Base-by-base conservation (phyloP, 2,329 filamentous ascomycete genomes). In the Ophiostoma quercus region DNA sequence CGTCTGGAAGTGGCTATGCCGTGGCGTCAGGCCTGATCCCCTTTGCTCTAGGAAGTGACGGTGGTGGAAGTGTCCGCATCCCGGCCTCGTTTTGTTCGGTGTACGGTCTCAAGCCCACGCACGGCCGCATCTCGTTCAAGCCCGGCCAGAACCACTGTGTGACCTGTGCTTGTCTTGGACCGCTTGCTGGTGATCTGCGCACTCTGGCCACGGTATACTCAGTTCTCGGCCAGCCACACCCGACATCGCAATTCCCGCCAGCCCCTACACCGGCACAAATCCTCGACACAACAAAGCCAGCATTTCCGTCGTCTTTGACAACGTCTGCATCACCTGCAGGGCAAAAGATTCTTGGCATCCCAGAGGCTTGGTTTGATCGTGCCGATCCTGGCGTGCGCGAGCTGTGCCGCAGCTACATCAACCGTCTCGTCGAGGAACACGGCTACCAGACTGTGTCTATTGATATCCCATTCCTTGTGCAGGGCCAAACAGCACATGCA, bases 11-110 rank as follows among this genome's bases (percentile, higher is more conserved):
- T 5, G 91, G 83, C 0, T 92, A 91, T 75, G 88, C 87, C 12
- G 88, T 92, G n/a, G 82, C 84, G 1, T 80, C 87, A 6, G 91
- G 91, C 0, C 82, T 94, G 1, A 83, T 92, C 0, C 91, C 91
- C 0, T 85, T 91, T 70, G 88, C 89, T 0, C 82, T 92, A 14
- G 91, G 91, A 19, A 87, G 85, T 54, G 90, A 93, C 75, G 90
- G 89, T 19, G 90, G 90, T 41, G 90, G 90, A 70, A 90, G 87
- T 67, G 89, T 94, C 73, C 87, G 91, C 1, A 88, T 94, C 43
- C 92, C 91, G 0, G 82, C 89, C 0, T 85, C 85, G 8, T 92
- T 88, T 76, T 93, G 91, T 76, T 90, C 89, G 12, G 80, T 92
- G 7, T 93, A 88, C 76, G 91, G 91, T 0, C 82, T 94, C 54